These are phyloP conservation scores for Dryas octopetala DNA, from an alignment of 306 rosid species.

Conservation along the genomic window DNA sequence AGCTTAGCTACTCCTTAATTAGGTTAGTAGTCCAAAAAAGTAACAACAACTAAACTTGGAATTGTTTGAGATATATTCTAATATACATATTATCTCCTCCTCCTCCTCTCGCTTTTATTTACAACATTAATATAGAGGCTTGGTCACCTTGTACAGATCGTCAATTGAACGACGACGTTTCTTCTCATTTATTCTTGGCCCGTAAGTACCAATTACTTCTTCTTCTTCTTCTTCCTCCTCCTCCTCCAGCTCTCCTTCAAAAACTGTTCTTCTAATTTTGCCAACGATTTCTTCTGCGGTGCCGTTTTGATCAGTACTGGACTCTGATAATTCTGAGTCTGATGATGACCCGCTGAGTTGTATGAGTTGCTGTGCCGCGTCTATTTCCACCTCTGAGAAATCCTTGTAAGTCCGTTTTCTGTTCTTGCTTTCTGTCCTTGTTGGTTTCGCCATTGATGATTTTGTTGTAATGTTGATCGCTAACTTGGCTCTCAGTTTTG, in stretches of 20 bases:
- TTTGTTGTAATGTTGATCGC: no score
- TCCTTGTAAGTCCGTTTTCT: no score
- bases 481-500: no score
- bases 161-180: constrained; percentile 6
- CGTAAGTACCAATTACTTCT: not conserved
- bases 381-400: constrained; percentile 4
- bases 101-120: no score
- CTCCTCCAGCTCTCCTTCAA: not conserved
- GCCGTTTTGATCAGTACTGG: not conserved
- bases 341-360: constrained; percentile 34
- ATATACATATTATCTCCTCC: no score
- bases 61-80: no score
- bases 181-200: not conserved
- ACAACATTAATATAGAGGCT: constrained; percentile 8
- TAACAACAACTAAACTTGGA: no score
- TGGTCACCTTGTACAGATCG: constrained; percentile 26
- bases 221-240: constrained; percentile 28
- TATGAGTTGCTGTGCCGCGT: constrained; percentile 45
- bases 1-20: no score
- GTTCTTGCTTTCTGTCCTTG: no score
- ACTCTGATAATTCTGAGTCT: constrained; percentile 1
- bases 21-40: no score
- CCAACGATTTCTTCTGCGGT: constrained; percentile 23
- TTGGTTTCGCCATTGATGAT: no score
- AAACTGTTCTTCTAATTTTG: no score